Base-by-base conservation (phyloP, 1,284 basidiomycete genomes). In the Nidula niveotomentosa region DNA sequence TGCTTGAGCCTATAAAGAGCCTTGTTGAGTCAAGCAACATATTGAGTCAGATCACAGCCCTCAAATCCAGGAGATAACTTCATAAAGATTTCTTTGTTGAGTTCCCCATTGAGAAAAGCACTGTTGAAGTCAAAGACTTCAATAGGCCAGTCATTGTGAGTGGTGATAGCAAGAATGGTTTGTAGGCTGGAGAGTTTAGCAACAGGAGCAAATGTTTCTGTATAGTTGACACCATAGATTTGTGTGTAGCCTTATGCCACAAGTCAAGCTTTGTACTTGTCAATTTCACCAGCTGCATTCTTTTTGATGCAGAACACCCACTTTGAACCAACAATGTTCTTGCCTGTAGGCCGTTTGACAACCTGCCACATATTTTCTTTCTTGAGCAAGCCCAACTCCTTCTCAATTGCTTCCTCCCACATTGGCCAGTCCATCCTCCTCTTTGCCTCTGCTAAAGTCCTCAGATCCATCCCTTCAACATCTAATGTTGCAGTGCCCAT, bases 281-380 rank as follows among this genome's bases (percentile, higher is more conserved):
- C 49, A 23, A 60, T 43, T 10, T 34, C 54, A 7, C 62, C 60
- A 10, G 47, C 39, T 5, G 53, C 53, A 23, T 64, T 56, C 35
- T 56, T 54, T 53, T 65, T 66, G 0, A 35, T 33, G 1, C 48
- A 17, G 43, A 64, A 64, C 0, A 66, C 64, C 60, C 57, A 65
- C 44, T 62, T 61, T 0, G 33, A 61, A 30, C 55, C 55, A 8
- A 66, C 55, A 6, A 66, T 53, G 36, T 65, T 66, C 0, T 48
- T 48, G 9, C 56, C 53, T 3, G 34, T 13, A 8, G 63, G 65
- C 1, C 23, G 18, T 7, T 59, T 33, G 8, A 56, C 49, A 4
- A 65, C 49, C 4, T 56, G 17, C 61, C 60, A 63, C 5, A 55
- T 60, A 23, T 46, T 41, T 0, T 48, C 18, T 17, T 43, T 46